These are phyloP conservation scores for Komagataella populi DNA, from an alignment of 805 yeast species.

Conservation along the genomic window DNA sequence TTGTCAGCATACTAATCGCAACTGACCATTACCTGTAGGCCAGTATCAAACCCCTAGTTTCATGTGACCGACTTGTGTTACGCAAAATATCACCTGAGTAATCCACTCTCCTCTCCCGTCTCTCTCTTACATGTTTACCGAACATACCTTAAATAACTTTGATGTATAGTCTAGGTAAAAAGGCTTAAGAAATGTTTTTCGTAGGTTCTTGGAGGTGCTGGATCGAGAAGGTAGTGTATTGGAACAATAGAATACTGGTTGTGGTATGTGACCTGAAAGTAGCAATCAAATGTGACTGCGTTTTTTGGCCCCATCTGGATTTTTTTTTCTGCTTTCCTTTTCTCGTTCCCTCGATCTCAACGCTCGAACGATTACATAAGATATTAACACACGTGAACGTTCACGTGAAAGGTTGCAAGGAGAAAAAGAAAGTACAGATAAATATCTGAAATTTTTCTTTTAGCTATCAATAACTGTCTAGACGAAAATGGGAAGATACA, in stretches of 20 bases:
- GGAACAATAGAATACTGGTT: neutral
- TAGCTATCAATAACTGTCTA: constrained; percentile 1
- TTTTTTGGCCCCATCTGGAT: no score
- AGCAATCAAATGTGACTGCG: neutral
- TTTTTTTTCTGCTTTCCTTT: neutral
- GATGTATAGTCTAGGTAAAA: neutral
- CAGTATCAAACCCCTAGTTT: neutral
- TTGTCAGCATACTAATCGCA: neutral
- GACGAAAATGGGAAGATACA: constrained; percentile 68
- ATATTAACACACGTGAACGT: neutral
- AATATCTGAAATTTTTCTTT: constrained; percentile 1
- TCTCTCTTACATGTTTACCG: neutral
- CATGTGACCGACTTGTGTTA: neutral
- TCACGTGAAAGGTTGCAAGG: neutral
- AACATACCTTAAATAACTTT: neutral
- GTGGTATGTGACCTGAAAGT: neutral
- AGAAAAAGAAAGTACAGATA: neutral
- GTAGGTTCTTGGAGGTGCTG: neutral
- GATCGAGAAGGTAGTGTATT: neutral
- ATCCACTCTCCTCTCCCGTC: neutral
- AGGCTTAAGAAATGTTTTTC: neutral
- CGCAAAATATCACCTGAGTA: neutral
- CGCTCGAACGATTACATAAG: neutral
- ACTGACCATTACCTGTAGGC: neutral
- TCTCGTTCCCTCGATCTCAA: neutral